A percentile compares a stretch with the other conserved stretches of the same genome.
Evolutionary conservation across 2,329 filamentous ascomycete genomes (phyloP).

Genomic region (Fusarium napiforme): DNA sequence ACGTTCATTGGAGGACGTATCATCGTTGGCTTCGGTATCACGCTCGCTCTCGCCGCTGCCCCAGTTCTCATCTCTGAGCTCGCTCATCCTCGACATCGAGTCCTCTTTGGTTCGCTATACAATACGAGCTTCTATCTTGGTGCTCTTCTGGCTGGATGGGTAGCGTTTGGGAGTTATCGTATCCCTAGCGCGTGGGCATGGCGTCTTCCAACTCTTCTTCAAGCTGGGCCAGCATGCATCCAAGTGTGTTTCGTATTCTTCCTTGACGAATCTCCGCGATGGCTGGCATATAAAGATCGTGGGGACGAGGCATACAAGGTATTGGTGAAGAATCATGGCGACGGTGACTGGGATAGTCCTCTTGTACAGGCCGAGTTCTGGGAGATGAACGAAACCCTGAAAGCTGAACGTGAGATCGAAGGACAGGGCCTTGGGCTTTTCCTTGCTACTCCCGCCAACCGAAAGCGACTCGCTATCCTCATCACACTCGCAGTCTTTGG

Average conservation of each 20-base stretch:
- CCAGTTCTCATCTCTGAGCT: slow-evolving; percentile 52
- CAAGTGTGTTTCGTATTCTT: slow-evolving; percentile 30
- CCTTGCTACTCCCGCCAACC: slow-evolving; percentile 40
- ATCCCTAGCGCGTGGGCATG: slow-evolving; percentile 24
- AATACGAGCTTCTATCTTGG: slow-evolving; percentile 2
- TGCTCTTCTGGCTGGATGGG: slow-evolving; percentile 18
- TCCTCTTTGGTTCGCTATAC: slow-evolving; percentile 16
- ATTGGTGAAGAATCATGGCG: slow-evolving; percentile 20
- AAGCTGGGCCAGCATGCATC: slow-evolving; percentile 16
- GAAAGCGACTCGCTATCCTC: slow-evolving; percentile 49
- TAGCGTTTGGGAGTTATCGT: slow-evolving; percentile 25
- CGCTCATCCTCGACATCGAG: slow-evolving; percentile 25
- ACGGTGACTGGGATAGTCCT: slow-evolving; percentile 60
- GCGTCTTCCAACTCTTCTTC: slow-evolving; percentile 31
- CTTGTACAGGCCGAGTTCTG: slow-evolving; percentile 26
- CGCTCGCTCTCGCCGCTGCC: slow-evolving; percentile 61
- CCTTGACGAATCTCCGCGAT: slow-evolving; percentile 24
- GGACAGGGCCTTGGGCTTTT: slow-evolving; percentile 6
- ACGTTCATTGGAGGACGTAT: slow-evolving; percentile 65
- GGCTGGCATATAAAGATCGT: slow-evolving; percentile 19
- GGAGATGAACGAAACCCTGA: slow-evolving; percentile 32
- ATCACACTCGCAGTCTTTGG: slow-evolving; percentile 55
- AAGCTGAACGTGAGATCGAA: slow-evolving; percentile 20
- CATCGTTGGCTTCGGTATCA: slow-evolving; percentile 63
- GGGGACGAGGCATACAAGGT: slow-evolving; percentile 14